These are phyloP conservation scores for Lactarius pseudohatsudake DNA, from an alignment of 768 basidiomycete species.

Conservation along the genomic window DNA sequence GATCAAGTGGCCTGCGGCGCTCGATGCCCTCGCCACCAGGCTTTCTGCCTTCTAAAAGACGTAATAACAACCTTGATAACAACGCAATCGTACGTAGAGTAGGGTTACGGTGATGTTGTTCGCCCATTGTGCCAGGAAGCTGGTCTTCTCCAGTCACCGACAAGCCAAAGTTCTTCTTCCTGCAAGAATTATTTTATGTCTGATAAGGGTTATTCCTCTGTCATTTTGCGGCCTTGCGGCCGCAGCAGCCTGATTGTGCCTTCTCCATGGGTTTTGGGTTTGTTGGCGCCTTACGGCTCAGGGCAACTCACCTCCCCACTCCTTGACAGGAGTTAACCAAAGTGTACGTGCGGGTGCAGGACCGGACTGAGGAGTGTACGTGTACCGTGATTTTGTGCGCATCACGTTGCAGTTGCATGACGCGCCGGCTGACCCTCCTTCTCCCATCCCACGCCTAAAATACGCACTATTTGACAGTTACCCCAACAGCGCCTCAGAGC, in stretches of 20 bases:
- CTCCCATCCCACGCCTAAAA: background rate
- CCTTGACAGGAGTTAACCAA: constrained; percentile 2
- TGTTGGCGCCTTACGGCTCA: background rate
- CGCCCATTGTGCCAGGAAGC: no score
- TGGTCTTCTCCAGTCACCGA: no score
- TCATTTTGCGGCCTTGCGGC: no score
- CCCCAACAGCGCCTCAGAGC: background rate
- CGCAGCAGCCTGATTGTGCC: background rate
- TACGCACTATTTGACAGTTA: background rate
- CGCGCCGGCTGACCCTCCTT: background rate
- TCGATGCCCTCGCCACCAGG: no score
- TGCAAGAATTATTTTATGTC: background rate
- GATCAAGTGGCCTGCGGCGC: no score
- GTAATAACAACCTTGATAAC: no score
- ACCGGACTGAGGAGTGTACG: background rate
- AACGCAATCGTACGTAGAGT: no score
- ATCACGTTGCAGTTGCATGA: background rate
- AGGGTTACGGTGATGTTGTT: no score
- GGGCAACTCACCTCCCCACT: background rate
- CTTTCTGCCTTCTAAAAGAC: no score
- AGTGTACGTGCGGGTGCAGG: background rate
- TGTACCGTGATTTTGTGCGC: background rate
- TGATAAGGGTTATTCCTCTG: background rate
- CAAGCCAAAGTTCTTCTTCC: no score
- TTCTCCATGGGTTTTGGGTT: background rate